Percentiles rank a stretch among this genome's conserved stretches.
Evolutionary conservation across 1,284 basidiomycete genomes (phyloP).

Genomic region (Tilletia indica): DNA sequence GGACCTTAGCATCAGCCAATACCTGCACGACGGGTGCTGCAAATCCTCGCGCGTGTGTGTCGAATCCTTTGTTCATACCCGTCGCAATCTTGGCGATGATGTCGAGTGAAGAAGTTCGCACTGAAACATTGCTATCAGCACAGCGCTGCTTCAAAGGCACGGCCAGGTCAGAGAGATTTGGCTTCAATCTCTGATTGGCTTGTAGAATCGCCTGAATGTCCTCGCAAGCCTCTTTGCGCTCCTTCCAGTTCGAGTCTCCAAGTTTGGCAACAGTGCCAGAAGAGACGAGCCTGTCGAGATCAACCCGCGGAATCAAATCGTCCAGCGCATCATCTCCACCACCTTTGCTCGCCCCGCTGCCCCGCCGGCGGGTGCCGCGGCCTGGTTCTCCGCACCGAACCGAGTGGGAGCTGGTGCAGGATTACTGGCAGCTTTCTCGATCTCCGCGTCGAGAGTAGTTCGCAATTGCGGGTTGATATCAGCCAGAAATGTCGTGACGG

Average conservation of each 20-base stretch:
- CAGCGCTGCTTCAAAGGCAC: constrained; percentile 84
- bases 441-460: constrained; percentile 85
- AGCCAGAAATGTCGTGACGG: constrained; percentile 85
- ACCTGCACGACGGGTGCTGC: constrained; percentile 76
- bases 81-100: constrained; percentile 83
- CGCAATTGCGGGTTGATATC: constrained; percentile 92
- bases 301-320: constrained; percentile 90
- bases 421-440: constrained; percentile 85
- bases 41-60: constrained; percentile 78
- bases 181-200: constrained; percentile 85
- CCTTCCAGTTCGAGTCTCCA: constrained; percentile 89
- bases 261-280: constrained; percentile 82
- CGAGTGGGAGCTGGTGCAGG: constrained; percentile 72
- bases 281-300: constrained; percentile 81
- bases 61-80: constrained; percentile 93
- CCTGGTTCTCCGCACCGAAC: constrained; percentile 31
- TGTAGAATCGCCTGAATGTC: constrained; percentile 78
- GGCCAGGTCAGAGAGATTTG: constrained; percentile 79
- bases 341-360: constrained; percentile 49
- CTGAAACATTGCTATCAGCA: constrained; percentile 88
- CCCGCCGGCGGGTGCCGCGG: constrained; percentile 67
- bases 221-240: constrained; percentile 92
- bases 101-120: constrained; percentile 84
- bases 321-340: constrained; percentile 60
- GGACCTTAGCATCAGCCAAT: constrained; percentile 88